phyloP scores from a whole-genome alignment of 768 basidiomycete species.

The Leccinellum rugosiceps region DNA sequence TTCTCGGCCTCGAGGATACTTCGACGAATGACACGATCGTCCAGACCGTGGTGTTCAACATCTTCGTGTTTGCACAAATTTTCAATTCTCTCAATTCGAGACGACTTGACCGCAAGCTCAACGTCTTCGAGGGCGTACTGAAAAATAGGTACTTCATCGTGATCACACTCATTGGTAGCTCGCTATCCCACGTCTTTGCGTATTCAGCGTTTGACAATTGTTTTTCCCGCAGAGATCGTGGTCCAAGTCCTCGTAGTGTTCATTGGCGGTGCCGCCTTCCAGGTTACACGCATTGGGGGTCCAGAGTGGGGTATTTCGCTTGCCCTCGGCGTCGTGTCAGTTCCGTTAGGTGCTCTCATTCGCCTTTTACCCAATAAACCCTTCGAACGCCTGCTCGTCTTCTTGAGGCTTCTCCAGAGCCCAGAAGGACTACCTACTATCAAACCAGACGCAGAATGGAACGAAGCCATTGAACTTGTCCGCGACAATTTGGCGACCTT shows the following conservation, averaged over 20 bases:
- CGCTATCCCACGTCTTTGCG: neutral
- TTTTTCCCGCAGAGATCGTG: conserved; percentile 61
- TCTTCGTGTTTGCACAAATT: conserved; percentile 98
- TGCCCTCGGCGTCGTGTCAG: conserved; percentile 79
- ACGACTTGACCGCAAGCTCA: conserved; percentile 78
- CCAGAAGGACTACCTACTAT: conserved; percentile 60
- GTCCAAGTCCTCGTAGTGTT: conserved; percentile 88
- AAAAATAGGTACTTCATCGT: conserved; percentile 81
- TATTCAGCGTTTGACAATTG: conserved; percentile 3
- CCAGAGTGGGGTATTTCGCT: conserved; percentile 94
- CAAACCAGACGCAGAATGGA: conserved; percentile 64
- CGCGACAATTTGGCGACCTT: conserved; percentile 87
- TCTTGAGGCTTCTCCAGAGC: conserved; percentile 57
- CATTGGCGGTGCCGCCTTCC: conserved; percentile 88
- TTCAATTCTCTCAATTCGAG: conserved; percentile 94
- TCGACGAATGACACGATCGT: conserved; percentile 43
- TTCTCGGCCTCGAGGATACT: conserved; percentile 55
- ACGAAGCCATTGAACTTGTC: conserved; percentile 75
- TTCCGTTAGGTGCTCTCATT: conserved; percentile 82
- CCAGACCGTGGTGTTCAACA: conserved; percentile 92
- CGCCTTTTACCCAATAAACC: conserved; percentile 80
- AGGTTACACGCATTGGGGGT: conserved; percentile 73
- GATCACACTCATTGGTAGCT: conserved; percentile 82
- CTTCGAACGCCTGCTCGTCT: conserved; percentile 60
- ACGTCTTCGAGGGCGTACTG: conserved; percentile 82